phyloP scores from a whole-genome alignment of 495 filamentous ascomycete species.

The Aspergillus incahuasiensis region DNA sequence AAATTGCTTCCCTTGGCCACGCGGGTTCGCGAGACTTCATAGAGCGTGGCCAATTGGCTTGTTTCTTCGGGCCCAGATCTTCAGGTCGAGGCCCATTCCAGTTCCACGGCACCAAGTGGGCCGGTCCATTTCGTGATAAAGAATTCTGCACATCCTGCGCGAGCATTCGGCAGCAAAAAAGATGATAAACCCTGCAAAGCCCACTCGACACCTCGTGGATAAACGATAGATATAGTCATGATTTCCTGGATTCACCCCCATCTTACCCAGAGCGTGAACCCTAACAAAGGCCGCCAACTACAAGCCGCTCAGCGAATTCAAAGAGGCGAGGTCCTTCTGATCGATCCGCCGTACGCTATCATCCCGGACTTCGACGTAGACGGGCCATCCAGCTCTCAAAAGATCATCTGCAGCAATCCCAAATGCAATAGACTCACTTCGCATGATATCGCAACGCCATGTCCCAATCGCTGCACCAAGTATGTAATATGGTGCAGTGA shows the following conservation, averaged over 20 bases:
- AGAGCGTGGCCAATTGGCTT: neutral
- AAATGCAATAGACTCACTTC: constrained; percentile 24
- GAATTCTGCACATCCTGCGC: neutral
- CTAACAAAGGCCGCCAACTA: constrained; percentile 36
- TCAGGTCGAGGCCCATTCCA: neutral
- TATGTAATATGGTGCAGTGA: constrained; percentile 35
- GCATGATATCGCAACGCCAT: constrained; percentile 13
- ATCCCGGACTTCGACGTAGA: constrained; percentile 32
- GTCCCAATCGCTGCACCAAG: constrained; percentile 25
- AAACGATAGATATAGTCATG: neutral
- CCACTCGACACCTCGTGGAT: too few species aligned
- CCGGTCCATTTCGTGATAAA: neutral
- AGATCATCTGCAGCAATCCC: constrained; percentile 33
- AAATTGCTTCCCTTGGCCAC: constrained; percentile 7
- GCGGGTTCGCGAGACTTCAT: neutral
- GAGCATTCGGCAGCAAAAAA: neutral
- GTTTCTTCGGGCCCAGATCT: neutral
- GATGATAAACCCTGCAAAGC: neutral
- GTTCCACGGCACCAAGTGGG: neutral
- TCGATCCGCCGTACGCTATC: constrained; percentile 33
- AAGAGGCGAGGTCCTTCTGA: constrained; percentile 28
- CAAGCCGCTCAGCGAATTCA: constrained; percentile 24
- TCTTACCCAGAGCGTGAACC: constrained; percentile 27
- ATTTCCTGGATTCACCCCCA: constrained; percentile 32
- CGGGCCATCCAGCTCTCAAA: constrained; percentile 9